Evolutionary conservation across 805 yeast species (phyloP).

Genomic region (Hemisphaericaspora nanyangensis): DNA sequence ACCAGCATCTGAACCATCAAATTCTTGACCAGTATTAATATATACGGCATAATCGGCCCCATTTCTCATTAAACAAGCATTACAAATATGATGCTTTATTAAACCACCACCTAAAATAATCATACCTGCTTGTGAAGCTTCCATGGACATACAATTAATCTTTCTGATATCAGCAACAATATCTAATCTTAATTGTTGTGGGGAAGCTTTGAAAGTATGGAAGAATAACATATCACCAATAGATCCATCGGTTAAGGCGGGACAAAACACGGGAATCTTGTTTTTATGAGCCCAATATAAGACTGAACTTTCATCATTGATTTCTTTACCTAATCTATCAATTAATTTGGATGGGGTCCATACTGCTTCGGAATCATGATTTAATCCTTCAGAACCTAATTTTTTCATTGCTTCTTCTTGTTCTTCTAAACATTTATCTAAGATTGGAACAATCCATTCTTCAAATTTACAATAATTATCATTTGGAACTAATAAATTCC

Average conservation of each 20-base stretch:
- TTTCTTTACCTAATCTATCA: conserved; percentile 92
- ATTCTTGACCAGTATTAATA: conserved; percentile 97
- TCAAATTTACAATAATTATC: conserved; percentile 97
- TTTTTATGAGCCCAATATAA: conserved; percentile 98
- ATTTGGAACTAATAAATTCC: conserved; percentile 93
- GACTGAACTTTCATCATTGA: conserved; percentile 89
- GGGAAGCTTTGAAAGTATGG: conserved; percentile 95
- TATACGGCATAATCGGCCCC: conserved; percentile 98
- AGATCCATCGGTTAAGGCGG: conserved; percentile 96
- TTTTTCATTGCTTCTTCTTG: conserved; percentile 63
- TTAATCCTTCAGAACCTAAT: conserved; percentile 51
- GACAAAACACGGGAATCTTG: conserved; percentile 94
- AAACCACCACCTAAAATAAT: conserved; percentile 94
- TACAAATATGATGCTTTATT: conserved; percentile 94
- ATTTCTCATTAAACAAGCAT: conserved; percentile 97
- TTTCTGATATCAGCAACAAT: conserved; percentile 90
- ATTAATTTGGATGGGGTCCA: conserved; percentile 96
- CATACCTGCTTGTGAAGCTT: conserved; percentile 93
- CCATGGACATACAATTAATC: conserved; percentile 93
- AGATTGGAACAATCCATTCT: conserved; percentile 96
- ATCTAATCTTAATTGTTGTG: conserved; percentile 84
- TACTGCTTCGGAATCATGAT: conserved; percentile 60
- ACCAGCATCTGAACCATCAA: conserved; percentile 98
- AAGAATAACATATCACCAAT: conserved; percentile 98
- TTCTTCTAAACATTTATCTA: conserved; percentile 83